Evolutionary conservation across 345 rosid species (phyloP), one percentile per base, ranked within the genome.

Genomic region (Salix viminalis): DNA sequence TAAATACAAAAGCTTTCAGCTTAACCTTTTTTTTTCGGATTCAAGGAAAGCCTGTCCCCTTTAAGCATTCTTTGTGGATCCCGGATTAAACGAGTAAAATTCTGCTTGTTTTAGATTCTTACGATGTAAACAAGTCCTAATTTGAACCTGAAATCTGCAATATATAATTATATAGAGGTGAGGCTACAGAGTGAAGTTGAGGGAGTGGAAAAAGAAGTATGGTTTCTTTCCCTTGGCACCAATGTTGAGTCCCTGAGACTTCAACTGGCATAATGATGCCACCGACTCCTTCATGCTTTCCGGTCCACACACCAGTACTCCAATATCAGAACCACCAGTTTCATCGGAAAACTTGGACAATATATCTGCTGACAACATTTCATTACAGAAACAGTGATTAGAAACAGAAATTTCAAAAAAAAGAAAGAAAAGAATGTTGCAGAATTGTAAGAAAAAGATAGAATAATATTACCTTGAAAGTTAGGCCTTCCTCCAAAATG

Each of bases 271-370:
- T 5, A 77, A 4, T 52, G 77, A 78, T 77, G 94, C 97, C n/a
- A 92, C 90, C 13, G 84, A 80, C 64, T 88, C 89, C 80, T 90
- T 88, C 94, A 94, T 85, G 11, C 84, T 67, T 82, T 87, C 92
- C 13, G 96, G 98, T 83, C 97, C 97, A 61, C 97, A 92, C 46
- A 94, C 98, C 72, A 94, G 71, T 15, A 92, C 93, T 83, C 94
- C 96, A 4, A 85, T 68, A 62, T 87, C 81, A 18, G 86, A 81
- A 68, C 81, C 94, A 44, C 84, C 84, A 24, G 76, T 69, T 79
- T 85, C 90, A 74, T 67, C 78, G 69, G 69, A 69, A 72, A 91
- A 89, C 84, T 82, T 81, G 60, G 77, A 80, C 61, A 92, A 85
- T 39, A 89, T 56, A 64, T 94, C 97, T 94, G 84, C 65, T 62